Evolutionary conservation across 257 asterid species (phyloP).

Genomic region (Ajuga chamaepitys): DNA sequence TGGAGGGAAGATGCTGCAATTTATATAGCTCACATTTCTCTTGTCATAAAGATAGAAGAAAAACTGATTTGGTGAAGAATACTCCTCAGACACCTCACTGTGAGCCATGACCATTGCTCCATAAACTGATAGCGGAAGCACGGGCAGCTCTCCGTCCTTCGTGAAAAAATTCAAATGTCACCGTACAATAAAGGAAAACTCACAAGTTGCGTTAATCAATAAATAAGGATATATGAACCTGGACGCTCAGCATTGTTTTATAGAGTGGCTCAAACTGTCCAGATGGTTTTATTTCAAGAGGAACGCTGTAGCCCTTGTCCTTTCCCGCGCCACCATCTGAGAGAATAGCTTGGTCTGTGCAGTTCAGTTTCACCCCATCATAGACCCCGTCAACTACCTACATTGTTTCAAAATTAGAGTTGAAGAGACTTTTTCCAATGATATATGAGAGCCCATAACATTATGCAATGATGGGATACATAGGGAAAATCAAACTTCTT

Average conservation of each 20-base stretch:
- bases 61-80: constrained; percentile 91
- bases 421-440: background rate
- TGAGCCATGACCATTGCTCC: constrained; percentile 97
- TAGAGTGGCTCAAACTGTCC: constrained; percentile 97
- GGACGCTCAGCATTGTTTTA: constrained; percentile 72
- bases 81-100: constrained; percentile 69
- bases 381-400: constrained; percentile 89
- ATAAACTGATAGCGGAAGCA: constrained; percentile 89
- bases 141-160: constrained; percentile 96
- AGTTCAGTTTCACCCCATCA: constrained; percentile 66
- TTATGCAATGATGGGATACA: background rate
- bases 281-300: constrained; percentile 84
- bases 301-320: constrained; percentile 62
- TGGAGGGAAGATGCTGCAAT: background rate
- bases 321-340: constrained; percentile 50
- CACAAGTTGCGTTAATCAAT: background rate
- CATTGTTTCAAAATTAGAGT: constrained; percentile 8
- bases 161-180: constrained; percentile 13
- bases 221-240: constrained; percentile 34
- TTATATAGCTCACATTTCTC: constrained; percentile 63
- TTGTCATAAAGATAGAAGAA: constrained; percentile 93
- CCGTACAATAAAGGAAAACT: background rate
- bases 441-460: background rate
- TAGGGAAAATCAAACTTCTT: background rate
- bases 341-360: constrained; percentile 79